Percentiles rank a stretch among this genome's conserved stretches.
These are phyloP conservation scores for Penicillium goetzii DNA, from an alignment of 495 filamentous ascomycete species.

Conservation along the genomic window DNA sequence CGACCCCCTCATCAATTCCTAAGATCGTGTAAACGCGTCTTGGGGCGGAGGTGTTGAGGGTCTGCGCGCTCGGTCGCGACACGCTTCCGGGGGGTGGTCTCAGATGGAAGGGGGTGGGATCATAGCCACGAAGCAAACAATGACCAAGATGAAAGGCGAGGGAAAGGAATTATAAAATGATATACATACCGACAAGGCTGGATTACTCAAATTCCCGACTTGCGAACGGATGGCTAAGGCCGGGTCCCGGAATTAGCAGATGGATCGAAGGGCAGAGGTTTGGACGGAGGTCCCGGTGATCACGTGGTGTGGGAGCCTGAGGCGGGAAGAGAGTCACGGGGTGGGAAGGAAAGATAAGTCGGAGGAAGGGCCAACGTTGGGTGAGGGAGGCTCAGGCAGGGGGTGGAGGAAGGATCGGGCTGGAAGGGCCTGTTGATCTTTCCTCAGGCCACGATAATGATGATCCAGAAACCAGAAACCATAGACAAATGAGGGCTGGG, in stretches of 20 bases:
- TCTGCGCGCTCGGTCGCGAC: slow-evolving; percentile 35
- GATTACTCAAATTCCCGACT: slow-evolving; percentile 52
- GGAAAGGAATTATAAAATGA: slow-evolving; percentile 23
- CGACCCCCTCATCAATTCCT: slow-evolving; percentile 6
- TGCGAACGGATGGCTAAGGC: slow-evolving; percentile 47
- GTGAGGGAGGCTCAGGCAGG: slow-evolving; percentile 11
- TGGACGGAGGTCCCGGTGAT: slow-evolving; percentile 30
- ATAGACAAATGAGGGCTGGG: slow-evolving; percentile 28
- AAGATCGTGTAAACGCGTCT: slow-evolving; percentile 40
- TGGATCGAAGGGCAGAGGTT: slow-evolving; percentile 40
- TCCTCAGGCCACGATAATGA: slow-evolving; percentile 23
- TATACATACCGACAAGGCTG: slow-evolving; percentile 56
- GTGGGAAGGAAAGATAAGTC: slow-evolving; percentile 7
- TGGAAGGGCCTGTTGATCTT: slow-evolving; percentile 24
- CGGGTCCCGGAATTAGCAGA: slow-evolving; percentile 48
- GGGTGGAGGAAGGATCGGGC: slow-evolving; percentile 6
- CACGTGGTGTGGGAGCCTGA: slow-evolving; percentile 45
- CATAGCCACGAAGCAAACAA: slow-evolving; percentile 6
- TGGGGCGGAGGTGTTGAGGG: slow-evolving; percentile 30
- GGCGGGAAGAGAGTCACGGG: slow-evolving; percentile 23
- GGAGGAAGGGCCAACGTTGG: background rate
- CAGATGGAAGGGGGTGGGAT: slow-evolving; percentile 18
- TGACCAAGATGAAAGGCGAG: background rate
- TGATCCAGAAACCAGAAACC: slow-evolving; percentile 23
- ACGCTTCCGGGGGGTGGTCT: slow-evolving; percentile 20